Conservation (phyloP, 352 stramenopile genomes). For the Phytophthora idaei region DNA sequence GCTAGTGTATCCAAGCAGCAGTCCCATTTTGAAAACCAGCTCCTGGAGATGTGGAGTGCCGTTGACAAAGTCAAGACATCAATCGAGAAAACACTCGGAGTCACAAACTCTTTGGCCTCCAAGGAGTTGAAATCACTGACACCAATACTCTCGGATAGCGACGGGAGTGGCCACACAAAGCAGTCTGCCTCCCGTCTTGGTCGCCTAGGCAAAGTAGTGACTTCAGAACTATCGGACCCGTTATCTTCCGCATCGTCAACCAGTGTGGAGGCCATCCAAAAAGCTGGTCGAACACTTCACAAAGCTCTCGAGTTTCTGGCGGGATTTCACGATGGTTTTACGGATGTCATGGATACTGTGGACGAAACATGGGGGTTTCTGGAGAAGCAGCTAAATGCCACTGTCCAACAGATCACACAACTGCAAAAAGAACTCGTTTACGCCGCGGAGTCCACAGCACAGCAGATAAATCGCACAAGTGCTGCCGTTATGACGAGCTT, state of each 20-base stretch:
- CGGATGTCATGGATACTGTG: slow-evolving; percentile 31
- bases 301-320: slow-evolving; percentile 37
- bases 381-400: slow-evolving; percentile 38
- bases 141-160: slow-evolving; percentile 26
- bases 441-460: slow-evolving; percentile 28
- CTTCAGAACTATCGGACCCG: slow-evolving; percentile 27
- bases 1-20: slow-evolving; percentile 30
- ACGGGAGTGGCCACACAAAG: slow-evolving; percentile 28
- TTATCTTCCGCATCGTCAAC: slow-evolving; percentile 23
- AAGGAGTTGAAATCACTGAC: slow-evolving; percentile 33
- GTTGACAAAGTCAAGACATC: slow-evolving; percentile 33
- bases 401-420: slow-evolving; percentile 25
- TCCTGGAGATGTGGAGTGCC: slow-evolving; percentile 36
- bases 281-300: slow-evolving; percentile 36
- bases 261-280: slow-evolving; percentile 30
- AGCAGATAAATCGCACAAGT: slow-evolving; percentile 37
- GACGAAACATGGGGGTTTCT: slow-evolving; percentile 33
- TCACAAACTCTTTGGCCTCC: slow-evolving; percentile 16
- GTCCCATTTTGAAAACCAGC: slow-evolving; percentile 30
- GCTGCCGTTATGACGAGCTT: slow-evolving; percentile 28
- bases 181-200: slow-evolving; percentile 38
- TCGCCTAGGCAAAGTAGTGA: slow-evolving; percentile 33
- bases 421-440: slow-evolving; percentile 41
- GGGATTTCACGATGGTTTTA: slow-evolving; percentile 37
- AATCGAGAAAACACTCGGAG: slow-evolving; percentile 33